Conservation (phyloP, 306 rosid genomes). For the Lathyrus oleraceus region DNA sequence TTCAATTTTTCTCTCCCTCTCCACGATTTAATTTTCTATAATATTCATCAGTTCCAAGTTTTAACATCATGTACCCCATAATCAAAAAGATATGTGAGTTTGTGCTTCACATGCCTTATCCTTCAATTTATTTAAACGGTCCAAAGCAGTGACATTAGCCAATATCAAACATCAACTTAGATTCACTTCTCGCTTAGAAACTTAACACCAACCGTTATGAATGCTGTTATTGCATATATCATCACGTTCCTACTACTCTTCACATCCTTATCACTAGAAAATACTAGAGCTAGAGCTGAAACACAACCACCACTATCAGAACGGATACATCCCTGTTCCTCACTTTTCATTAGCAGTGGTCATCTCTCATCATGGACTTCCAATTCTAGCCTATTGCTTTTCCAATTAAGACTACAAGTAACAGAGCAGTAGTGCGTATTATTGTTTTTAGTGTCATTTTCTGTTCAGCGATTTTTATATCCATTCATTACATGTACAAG, state of each 20-base stretch:
- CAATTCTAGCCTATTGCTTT: conserved; percentile 22
- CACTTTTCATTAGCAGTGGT: background rate
- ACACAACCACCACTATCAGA: background rate
- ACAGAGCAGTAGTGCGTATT: conserved; percentile 24
- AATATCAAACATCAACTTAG: no score
- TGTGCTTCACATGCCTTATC: no score
- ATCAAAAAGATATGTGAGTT: no score
- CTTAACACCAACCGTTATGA: conserved; percentile 19
- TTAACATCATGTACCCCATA: no score
- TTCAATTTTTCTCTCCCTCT: no score
- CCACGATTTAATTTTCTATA: no score
- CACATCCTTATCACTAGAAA: background rate
- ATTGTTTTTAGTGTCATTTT: conserved; percentile 28
- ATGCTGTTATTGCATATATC: background rate
- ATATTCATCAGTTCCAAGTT: no score
- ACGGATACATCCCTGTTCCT: background rate
- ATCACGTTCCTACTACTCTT: conserved; percentile 8
- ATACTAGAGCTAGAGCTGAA: background rate
- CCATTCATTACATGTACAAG: conserved; percentile 31
- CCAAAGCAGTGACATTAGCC: no score
- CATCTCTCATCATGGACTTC: conserved; percentile 14
- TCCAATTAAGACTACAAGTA: conserved; percentile 22
- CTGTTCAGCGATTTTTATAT: conserved; percentile 19
- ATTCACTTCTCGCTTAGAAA: no score
- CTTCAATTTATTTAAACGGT: no score